Percentiles rank a stretch among this genome's conserved stretches.
phyloP scores from a whole-genome alignment of 257 asterid genomes.

The Coffea eugenioides region DNA sequence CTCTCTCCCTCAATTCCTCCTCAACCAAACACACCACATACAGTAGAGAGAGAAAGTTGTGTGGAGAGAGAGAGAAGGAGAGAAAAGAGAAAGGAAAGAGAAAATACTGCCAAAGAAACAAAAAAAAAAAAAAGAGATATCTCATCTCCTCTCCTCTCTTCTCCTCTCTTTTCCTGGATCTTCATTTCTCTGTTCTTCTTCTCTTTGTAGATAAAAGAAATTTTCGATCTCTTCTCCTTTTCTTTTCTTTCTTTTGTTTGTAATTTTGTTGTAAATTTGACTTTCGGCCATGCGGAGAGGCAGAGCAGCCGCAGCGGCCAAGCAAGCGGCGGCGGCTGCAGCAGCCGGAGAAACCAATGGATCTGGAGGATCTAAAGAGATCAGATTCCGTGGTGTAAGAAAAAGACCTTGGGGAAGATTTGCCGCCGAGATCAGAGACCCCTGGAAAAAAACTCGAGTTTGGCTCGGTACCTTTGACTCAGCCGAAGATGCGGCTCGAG shows the following conservation, averaged over 20 bases:
- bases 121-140: not conserved
- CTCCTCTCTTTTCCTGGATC: not conserved
- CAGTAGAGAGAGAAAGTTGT: slow-evolving; percentile 45
- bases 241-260: not conserved
- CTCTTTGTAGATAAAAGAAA: not conserved
- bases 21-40: slow-evolving; percentile 33
- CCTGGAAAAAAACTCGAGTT: slow-evolving; percentile 64
- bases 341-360: slow-evolving; percentile 37
- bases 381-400: slow-evolving; percentile 65
- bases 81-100: slow-evolving; percentile 2
- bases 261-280: not conserved
- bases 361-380: slow-evolving; percentile 61
- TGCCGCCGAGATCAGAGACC: slow-evolving; percentile 83
- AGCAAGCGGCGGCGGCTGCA: slow-evolving; percentile 27
- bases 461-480: slow-evolving; percentile 85
- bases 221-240: not conserved
- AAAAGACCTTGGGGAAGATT: slow-evolving; percentile 78
- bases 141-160: not conserved
- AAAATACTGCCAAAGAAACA: not conserved
- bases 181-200: not conserved
- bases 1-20: slow-evolving; percentile 18
- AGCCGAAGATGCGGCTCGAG: slow-evolving; percentile 75
- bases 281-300: slow-evolving; percentile 53
- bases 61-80: slow-evolving; percentile 1
- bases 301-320: slow-evolving; percentile 40